Evolutionary conservation across 1,284 basidiomycete species (phyloP), one percentile per base, ranked within the genome.

Genomic region (Ceratobasidium sp.): DNA sequence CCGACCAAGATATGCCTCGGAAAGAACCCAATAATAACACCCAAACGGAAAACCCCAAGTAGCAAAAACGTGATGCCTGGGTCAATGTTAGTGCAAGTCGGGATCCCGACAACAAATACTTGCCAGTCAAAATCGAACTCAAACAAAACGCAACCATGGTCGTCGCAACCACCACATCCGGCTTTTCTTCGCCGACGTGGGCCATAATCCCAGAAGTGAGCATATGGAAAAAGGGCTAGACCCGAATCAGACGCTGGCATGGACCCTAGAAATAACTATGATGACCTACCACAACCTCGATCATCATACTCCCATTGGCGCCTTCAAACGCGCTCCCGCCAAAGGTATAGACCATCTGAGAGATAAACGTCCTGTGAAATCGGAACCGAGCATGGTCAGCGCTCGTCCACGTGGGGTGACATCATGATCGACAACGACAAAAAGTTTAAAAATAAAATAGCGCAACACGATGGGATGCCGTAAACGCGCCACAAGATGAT

Each of bases 221-320:
- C 73, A 98, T 93, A 79, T 98, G 96, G 79, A 96, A 97, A 83
- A 98, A 98, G 0, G 97, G 96, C 90, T 92, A 58, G 10, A 6
- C 1, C 39, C 30, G n/a, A n/a, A n/a, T n/a, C n/a, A n/a, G n/a
- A n/a, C n/a, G n/a, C n/a, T n/a, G n/a, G n/a, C n/a, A n/a, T n/a
- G n/a, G n/a, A n/a, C n/a, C n/a, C n/a, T n/a, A n/a, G n/a, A n/a
- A n/a, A n/a, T n/a, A n/a, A n/a, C n/a, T n/a, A n/a, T n/a, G 26
- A 10, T 12, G 2, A 87, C 90, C 72, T 80, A 93, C 91, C 76
- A 97, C 94, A 12, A 96, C 94, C 80, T 98, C 96, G 75, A 98
- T 98, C 95, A 98, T 97, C 96, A 98, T 98, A 70, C 93, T 96
- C 9, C 96, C 96, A 81, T 97, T 98, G 0, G 91, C 94, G 57